Percentiles rank a stretch among this genome's conserved stretches.
Evolutionary conservation across 441 rosid genomes (phyloP).

Genomic region (Rhodomyrtus psidioides): DNA sequence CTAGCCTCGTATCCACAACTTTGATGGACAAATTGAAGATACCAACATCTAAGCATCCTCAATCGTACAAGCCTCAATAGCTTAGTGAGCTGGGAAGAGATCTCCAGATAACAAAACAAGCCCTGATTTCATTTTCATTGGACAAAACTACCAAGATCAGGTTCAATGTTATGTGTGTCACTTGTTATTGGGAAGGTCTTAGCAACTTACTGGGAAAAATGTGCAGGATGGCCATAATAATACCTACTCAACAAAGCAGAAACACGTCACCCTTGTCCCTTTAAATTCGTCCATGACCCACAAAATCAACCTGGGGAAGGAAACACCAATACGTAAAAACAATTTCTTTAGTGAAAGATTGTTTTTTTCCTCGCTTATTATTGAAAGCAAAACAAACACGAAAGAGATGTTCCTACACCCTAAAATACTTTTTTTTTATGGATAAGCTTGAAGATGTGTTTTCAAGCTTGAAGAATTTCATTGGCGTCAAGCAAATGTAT

Average conservation of each 20-base stretch:
- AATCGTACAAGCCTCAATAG: background rate
- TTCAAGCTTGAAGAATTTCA: too few species aligned
- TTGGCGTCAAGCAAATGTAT: too few species aligned
- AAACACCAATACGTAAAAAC: background rate
- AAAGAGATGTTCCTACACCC: too few species aligned
- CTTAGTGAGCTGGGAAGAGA: background rate
- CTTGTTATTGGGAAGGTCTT: background rate
- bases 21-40: background rate
- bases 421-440: too few species aligned
- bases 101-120: background rate
- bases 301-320: background rate
- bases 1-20: background rate
- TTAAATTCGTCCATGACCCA: background rate
- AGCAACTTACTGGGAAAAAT: background rate
- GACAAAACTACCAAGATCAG: background rate
- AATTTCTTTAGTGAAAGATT: background rate
- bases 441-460: too few species aligned
- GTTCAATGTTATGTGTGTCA: background rate
- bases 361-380: too few species aligned
- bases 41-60: background rate
- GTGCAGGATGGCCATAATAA: background rate
- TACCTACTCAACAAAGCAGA: background rate
- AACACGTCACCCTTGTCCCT: background rate
- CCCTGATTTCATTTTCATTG: background rate
- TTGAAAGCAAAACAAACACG: too few species aligned